A percentile compares a stretch with the other conserved stretches of the same genome.
Conservation (phyloP, 164 flowering plant species). For the Vitis rupestris region DNA sequence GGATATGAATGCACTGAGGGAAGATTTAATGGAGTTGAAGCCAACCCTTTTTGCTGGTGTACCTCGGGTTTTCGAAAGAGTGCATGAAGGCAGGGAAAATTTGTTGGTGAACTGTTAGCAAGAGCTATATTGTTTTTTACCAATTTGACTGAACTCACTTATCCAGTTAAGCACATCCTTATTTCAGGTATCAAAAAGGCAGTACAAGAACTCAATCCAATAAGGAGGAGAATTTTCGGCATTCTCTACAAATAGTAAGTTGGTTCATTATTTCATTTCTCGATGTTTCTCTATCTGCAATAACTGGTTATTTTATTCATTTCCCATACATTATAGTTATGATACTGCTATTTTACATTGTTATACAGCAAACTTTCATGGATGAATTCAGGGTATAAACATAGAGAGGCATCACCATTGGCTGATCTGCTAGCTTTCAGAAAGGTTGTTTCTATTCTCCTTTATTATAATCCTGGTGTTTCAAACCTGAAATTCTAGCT, state of each 20-base stretch:
- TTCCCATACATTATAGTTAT: neutral
- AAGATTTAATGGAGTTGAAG: slow-evolving; percentile 84
- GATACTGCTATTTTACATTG: slow-evolving; percentile 3
- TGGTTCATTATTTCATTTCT: neutral
- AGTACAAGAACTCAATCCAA: slow-evolving; percentile 65
- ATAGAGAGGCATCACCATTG: slow-evolving; percentile 74
- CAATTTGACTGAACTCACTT: neutral
- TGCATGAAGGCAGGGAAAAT: slow-evolving; percentile 68
- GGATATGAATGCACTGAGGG: slow-evolving; percentile 72
- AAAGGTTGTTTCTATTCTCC: slow-evolving; percentile 50
- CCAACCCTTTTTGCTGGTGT: slow-evolving; percentile 95
- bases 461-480: neutral
- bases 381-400: slow-evolving; percentile 80
- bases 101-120: neutral
- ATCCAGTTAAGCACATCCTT: neutral
- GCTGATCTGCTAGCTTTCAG: slow-evolving; percentile 91
- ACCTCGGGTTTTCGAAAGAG: slow-evolving; percentile 84
- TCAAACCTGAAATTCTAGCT: no score
- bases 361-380: slow-evolving; percentile 72
- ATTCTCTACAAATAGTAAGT: slow-evolving; percentile 75
- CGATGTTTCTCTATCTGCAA: neutral
- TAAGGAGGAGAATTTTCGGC: slow-evolving; percentile 59
- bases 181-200: slow-evolving; percentile 64
- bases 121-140: neutral
- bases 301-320: neutral